Evolutionary conservation across 148 eudicot genomes (phyloP).

Genomic region (Fagopyrum esculentum): DNA sequence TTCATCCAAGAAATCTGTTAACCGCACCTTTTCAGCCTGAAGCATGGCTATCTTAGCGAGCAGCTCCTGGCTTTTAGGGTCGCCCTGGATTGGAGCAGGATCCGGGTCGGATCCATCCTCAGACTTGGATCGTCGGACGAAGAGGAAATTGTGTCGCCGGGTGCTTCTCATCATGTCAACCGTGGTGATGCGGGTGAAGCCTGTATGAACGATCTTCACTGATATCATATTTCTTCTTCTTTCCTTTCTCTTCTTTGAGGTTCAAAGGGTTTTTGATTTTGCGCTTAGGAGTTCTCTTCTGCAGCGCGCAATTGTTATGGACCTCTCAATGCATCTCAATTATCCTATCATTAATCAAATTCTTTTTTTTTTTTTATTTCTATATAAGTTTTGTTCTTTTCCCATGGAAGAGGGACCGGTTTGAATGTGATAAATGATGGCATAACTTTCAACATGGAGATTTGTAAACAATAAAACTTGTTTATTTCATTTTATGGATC

Average conservation of each 20-base stretch:
- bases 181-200: constrained; percentile 29
- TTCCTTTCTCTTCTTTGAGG: background rate
- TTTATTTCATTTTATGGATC: too few species aligned
- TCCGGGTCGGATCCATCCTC: constrained; percentile 27
- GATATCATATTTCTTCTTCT: constrained; percentile 35
- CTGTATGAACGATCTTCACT: constrained; percentile 43
- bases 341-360: background rate
- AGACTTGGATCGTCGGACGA: constrained; percentile 36
- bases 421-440: background rate
- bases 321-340: background rate
- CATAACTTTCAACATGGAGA: background rate
- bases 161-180: constrained; percentile 14
- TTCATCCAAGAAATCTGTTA: constrained; percentile 78
- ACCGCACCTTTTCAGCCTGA: constrained; percentile 70
- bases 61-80: constrained; percentile 55
- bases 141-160: constrained; percentile 23
- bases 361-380: background rate
- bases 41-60: constrained; percentile 77
- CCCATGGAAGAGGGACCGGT: background rate
- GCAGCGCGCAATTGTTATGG: background rate
- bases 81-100: constrained; percentile 42
- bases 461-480: too few species aligned
- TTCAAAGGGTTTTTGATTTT: background rate
- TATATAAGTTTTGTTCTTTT: background rate
- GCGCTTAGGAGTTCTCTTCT: background rate